These are phyloP conservation scores for Jackrogersella multiformis DNA, from an alignment of 495 filamentous ascomycete species.

Conservation along the genomic window DNA sequence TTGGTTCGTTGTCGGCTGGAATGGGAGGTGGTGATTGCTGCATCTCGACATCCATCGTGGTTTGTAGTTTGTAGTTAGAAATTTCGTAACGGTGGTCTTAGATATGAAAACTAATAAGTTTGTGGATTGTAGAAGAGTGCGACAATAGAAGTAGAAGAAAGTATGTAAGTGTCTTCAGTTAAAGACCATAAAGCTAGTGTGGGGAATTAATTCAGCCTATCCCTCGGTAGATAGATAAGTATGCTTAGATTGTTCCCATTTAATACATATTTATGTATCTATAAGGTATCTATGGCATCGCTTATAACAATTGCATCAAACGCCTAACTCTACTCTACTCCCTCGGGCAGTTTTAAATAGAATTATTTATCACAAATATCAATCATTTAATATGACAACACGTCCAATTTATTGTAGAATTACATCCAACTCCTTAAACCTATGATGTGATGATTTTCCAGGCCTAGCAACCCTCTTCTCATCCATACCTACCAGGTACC, in stretches of 20 bases:
- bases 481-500: background rate
- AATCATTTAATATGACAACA: background rate
- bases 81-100: background rate
- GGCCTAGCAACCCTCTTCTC: background rate
- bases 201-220: conserved; percentile 4
- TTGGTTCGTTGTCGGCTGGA: conserved; percentile 51
- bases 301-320: no score
- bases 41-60: conserved; percentile 38
- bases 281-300: no score
- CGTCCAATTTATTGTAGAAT: conserved; percentile 1
- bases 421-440: background rate
- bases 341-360: no score
- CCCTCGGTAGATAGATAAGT: conserved; percentile 27
- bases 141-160: background rate
- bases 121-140: background rate
- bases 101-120: background rate
- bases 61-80: background rate
- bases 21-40: conserved; percentile 40
- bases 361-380: no score
- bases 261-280: no score
- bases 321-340: no score
- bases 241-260: background rate
- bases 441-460: background rate
- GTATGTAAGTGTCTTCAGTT: no score
- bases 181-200: conserved; percentile 18